These are phyloP conservation scores for Naegleria gruberi DNA, from an alignment of 208 protist genomes.

Conservation along the genomic window DNA sequence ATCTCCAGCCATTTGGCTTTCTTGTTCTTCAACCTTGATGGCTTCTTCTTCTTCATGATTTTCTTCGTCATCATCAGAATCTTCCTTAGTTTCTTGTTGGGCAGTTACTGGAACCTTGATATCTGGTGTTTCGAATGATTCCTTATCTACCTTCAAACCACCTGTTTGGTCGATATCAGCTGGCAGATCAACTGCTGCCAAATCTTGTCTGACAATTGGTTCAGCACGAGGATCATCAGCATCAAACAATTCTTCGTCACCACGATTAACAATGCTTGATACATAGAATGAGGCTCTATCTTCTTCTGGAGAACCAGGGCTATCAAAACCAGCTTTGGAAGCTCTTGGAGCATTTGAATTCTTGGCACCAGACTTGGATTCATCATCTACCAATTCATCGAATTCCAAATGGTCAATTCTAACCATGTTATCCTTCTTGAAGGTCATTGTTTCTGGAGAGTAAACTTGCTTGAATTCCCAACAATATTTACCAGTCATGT, in stretches of 20 bases:
- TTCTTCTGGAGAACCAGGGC: neutral
- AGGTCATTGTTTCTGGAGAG: neutral
- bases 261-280: neutral
- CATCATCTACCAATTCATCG: neutral
- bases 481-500: slow-evolving; percentile 8
- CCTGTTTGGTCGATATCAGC: neutral
- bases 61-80: neutral
- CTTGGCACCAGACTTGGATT: neutral
- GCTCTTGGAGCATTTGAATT: neutral
- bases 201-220: neutral
- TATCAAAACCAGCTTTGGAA: neutral
- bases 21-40: neutral
- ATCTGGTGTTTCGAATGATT: neutral
- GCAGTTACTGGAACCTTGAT: neutral
- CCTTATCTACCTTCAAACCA: neutral
- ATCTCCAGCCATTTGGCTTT: no score
- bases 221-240: neutral
- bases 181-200: neutral
- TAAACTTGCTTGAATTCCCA: neutral
- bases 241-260: neutral
- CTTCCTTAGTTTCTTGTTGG: neutral
- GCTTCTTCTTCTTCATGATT: neutral
- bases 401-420: neutral
- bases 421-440: neutral
- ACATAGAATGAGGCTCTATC: neutral